Evolutionary conservation across 2,329 filamentous ascomycete species (phyloP).

Genomic region (Trichoderma koningii): DNA sequence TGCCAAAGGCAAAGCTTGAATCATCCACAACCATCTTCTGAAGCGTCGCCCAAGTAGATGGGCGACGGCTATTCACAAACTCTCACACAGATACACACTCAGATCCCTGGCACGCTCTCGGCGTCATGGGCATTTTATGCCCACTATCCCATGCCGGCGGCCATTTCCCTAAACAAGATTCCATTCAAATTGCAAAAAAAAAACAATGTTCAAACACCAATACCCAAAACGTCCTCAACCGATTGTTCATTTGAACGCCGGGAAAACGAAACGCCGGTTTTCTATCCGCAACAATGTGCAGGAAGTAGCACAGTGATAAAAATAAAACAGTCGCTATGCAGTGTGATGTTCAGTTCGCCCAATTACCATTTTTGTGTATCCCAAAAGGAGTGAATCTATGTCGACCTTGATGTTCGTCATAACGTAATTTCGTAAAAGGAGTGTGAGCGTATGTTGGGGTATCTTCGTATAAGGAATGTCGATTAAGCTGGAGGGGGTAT

Average conservation of each 20-base stretch:
- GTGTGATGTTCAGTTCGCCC: slow-evolving; percentile 45
- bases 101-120: neutral
- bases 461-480: slow-evolving; percentile 40
- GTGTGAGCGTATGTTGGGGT: slow-evolving; percentile 39
- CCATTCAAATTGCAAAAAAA: slow-evolving; percentile 5
- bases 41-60: slow-evolving; percentile 7
- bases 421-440: slow-evolving; percentile 36
- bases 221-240: slow-evolving; percentile 22
- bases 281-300: slow-evolving; percentile 26
- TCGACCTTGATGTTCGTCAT: slow-evolving; percentile 38
- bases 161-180: slow-evolving; percentile 7
- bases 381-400: slow-evolving; percentile 50
- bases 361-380: slow-evolving; percentile 37
- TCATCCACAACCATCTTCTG: slow-evolving; percentile 12
- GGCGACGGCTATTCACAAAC: slow-evolving; percentile 15
- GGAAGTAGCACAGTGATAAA: slow-evolving; percentile 17
- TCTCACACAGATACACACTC: neutral
- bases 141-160: neutral
- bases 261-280: slow-evolving; percentile 24
- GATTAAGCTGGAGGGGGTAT: slow-evolving; percentile 33
- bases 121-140: slow-evolving; percentile 22
- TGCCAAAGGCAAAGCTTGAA: slow-evolving; percentile 18
- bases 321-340: slow-evolving; percentile 58
- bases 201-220: neutral
- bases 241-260: slow-evolving; percentile 25